Evolutionary conservation across 2,329 filamentous ascomycete genomes (phyloP).

Genomic region (Diplodia seriata): DNA sequence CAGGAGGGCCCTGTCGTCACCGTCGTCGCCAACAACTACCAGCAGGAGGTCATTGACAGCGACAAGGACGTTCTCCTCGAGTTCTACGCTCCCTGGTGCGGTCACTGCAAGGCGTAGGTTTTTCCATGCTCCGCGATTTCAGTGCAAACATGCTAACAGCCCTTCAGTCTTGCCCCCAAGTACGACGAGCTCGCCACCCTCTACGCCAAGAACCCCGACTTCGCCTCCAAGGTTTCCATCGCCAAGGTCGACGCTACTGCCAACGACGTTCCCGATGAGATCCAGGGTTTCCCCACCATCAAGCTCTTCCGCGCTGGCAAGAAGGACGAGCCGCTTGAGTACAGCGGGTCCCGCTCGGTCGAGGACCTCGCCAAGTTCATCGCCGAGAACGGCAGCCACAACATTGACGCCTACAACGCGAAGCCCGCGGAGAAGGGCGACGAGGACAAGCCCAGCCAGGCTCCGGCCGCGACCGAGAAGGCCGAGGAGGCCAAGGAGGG

Average conservation of each 20-base stretch:
- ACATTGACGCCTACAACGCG: constrained; percentile 70
- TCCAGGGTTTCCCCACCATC: constrained; percentile 98
- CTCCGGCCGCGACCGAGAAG: constrained; percentile 51
- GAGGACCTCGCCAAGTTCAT: constrained; percentile 93
- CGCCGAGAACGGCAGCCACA: constrained; percentile 92
- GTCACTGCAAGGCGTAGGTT: constrained; percentile 70
- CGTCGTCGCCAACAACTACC: constrained; percentile 92
- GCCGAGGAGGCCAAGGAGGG: constrained; percentile 49
- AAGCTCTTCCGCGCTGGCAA: constrained; percentile 93
- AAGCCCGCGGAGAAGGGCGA: constrained; percentile 63
- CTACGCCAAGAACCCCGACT: constrained; percentile 59
- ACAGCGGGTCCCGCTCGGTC: constrained; percentile 84
- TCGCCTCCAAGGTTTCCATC: constrained; percentile 67
- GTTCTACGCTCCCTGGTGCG: constrained; percentile 92
- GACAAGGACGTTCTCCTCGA: constrained; percentile 96
- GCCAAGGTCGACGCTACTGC: constrained; percentile 93
- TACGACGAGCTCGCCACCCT: constrained; percentile 69
- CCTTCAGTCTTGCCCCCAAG: constrained; percentile 65
- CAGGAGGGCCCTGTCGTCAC: constrained; percentile 88
- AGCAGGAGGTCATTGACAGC: constrained; percentile 88
- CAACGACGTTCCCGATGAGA: constrained; percentile 97
- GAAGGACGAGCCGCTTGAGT: constrained; percentile 85
- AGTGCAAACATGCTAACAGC: constrained; percentile 28
- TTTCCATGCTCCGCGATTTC: not conserved
- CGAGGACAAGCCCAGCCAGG: constrained; percentile 55